A percentile compares a stretch with the other conserved stretches of the same genome.
These are phyloP conservation scores for Litchi chinensis DNA, from an alignment of 345 rosid genomes.

Conservation along the genomic window DNA sequence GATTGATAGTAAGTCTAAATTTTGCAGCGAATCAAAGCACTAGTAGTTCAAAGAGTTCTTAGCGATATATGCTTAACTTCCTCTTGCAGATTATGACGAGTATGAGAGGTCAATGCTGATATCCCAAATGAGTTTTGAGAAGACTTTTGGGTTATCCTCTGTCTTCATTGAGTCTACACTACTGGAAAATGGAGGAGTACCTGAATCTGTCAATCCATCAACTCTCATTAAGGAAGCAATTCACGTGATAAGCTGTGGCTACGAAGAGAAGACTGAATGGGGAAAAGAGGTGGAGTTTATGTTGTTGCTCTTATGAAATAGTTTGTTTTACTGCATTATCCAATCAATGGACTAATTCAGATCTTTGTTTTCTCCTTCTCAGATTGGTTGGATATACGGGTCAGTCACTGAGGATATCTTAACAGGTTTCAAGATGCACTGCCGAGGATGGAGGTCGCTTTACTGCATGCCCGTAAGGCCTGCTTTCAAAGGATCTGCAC, in stretches of 20 bases:
- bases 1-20: slow-evolving; percentile 62
- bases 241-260: slow-evolving; percentile 93
- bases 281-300: slow-evolving; percentile 81
- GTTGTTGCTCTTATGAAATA: neutral
- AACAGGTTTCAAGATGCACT: slow-evolving; percentile 98
- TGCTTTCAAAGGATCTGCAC: slow-evolving; percentile 97
- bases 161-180: slow-evolving; percentile 96
- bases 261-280: slow-evolving; percentile 96
- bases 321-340: neutral
- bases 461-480: slow-evolving; percentile 99
- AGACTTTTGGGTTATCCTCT: slow-evolving; percentile 90
- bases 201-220: slow-evolving; percentile 83
- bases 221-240: slow-evolving; percentile 94
- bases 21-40: neutral
- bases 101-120: slow-evolving; percentile 92
- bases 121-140: slow-evolving; percentile 90
- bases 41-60: neutral
- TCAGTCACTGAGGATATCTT: slow-evolving; percentile 94
- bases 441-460: slow-evolving; percentile 97
- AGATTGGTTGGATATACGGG: slow-evolving; percentile 99
- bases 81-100: slow-evolving; percentile 77
- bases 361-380: slow-evolving; percentile 17
- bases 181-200: slow-evolving; percentile 88
- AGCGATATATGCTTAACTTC: slow-evolving; percentile 12
- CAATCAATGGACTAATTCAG: neutral